Evolutionary conservation across 2,329 filamentous ascomycete genomes (phyloP).

Genomic region (Trichocomaceae sp.): DNA sequence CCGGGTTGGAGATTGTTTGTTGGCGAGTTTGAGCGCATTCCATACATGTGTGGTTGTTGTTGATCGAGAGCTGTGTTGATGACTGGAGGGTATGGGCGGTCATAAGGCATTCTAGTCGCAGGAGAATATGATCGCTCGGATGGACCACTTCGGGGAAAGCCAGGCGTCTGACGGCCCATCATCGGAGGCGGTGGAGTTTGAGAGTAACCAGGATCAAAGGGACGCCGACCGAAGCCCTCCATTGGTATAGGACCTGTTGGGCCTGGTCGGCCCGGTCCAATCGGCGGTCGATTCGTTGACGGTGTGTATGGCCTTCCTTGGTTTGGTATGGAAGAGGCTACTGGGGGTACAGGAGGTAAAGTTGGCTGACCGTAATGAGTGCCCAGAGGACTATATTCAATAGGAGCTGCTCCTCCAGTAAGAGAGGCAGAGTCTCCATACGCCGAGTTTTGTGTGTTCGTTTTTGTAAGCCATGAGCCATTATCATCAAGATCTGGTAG

Average conservation of each 20-base stretch:
- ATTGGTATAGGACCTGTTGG: slow-evolving; percentile 23
- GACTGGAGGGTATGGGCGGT: background rate
- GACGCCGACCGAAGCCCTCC: slow-evolving; percentile 18
- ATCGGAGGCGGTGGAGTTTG: slow-evolving; percentile 16
- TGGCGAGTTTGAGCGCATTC: slow-evolving; percentile 5
- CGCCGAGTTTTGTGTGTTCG: slow-evolving; percentile 44
- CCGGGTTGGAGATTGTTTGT: slow-evolving; percentile 1
- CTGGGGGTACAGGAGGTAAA: slow-evolving; percentile 19
- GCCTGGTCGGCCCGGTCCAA: slow-evolving; percentile 22
- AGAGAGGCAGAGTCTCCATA: slow-evolving; percentile 48
- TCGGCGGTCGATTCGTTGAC: slow-evolving; percentile 18
- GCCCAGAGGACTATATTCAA: slow-evolving; percentile 32
- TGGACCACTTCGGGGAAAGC: slow-evolving; percentile 1
- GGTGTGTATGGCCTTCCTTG: slow-evolving; percentile 22
- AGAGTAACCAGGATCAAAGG: slow-evolving; percentile 16
- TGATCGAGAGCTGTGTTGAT: slow-evolving; percentile 1
- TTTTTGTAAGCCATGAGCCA: slow-evolving; percentile 35
- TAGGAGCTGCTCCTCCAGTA: slow-evolving; percentile 26
- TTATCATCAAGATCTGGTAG: slow-evolving; percentile 40
- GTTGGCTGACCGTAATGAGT: slow-evolving; percentile 20
- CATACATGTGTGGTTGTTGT: background rate
- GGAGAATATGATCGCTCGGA: slow-evolving; percentile 4
- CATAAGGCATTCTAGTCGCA: background rate
- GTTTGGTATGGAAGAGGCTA: slow-evolving; percentile 18
- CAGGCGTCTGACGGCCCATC: slow-evolving; percentile 15